Base-by-base conservation (phyloP, 1,284 basidiomycete genomes). In the Leccinum variabile region DNA sequence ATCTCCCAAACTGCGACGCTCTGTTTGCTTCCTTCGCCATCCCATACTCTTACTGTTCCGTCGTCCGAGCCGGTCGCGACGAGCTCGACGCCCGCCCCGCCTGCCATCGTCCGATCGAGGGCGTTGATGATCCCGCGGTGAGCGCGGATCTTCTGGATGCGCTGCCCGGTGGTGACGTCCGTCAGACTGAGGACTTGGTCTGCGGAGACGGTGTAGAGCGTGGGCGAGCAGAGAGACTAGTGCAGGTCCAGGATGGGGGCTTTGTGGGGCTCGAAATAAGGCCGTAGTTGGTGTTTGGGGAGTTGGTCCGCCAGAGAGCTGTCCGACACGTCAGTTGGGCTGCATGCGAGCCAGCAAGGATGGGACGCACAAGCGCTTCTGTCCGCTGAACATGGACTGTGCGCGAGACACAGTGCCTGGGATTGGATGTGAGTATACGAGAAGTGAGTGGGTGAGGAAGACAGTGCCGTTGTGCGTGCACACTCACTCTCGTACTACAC, bases 121-220 rank as follows among this genome's bases (percentile, higher is more conserved):
- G 87, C 80, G 75, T 97, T 97, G 77, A 97, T 86, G 63, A 97
- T 91, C 57, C 91, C 94, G 63, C 87, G 86, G 75, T 97, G 95
- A 0, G 92, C 94, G 53, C 90, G 85, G 55, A 93, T 86, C 71
- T 87, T 86, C 65, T 87, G 83, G 57, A 86, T 75, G 53, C 90
- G 86, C 72, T 93, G 85, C 49, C 94, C 94, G 0, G 90, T 90
- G 1, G 85, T 85, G 44, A 91, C 80, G 76, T 96, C 90, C 3
- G 89, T 86, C 50, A 92, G 81, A 62, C 78, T 80, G 52, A 97
- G 79, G 0, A 87, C 87, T 75, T 91, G 90, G 80, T 97, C 95
- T 3, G 94, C 92, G 0, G 91, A 89, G 41, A 91, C 90, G 22
- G 89, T 89, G 72, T 96, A 89, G 46, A 97, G 79, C 18, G 82